These are phyloP conservation scores for Balansia obtecta DNA, from an alignment of 2,329 filamentous ascomycete genomes.

Conservation along the genomic window DNA sequence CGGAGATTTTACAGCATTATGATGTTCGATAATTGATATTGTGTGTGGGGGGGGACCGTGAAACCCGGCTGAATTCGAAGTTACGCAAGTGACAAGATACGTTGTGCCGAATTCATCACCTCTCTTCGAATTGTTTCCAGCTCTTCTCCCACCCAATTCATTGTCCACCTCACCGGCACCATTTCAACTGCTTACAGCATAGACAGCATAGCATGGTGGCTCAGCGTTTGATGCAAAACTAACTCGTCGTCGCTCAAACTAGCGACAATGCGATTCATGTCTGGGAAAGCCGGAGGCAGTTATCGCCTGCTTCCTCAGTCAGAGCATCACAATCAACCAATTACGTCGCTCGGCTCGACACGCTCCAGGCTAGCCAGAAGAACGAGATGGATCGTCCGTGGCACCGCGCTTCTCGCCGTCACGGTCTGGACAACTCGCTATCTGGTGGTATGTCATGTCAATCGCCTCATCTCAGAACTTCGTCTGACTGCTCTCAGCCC, in stretches of 20 bases:
- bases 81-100: no score
- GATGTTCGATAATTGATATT: no score
- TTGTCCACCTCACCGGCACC: background rate
- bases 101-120: no score
- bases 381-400: background rate
- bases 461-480: background rate
- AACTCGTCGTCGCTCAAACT: background rate
- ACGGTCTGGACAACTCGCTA: background rate
- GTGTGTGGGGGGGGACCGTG: no score
- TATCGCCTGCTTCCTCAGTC: conserved; percentile 2
- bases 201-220: no score
- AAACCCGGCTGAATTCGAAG: no score
- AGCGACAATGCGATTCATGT: background rate
- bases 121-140: no score
- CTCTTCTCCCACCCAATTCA: background rate
- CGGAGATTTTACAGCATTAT: no score
- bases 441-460: background rate
- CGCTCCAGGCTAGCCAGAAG: background rate
- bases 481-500: background rate
- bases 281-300: background rate
- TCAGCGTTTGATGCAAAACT: no score
- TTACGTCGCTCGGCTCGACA: background rate
- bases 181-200: no score
- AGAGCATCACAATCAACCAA: background rate
- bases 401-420: background rate